Evolutionary conservation across 345 rosid genomes (phyloP), one percentile per base, ranked within the genome.

Genomic region (Hibiscus trionum): DNA sequence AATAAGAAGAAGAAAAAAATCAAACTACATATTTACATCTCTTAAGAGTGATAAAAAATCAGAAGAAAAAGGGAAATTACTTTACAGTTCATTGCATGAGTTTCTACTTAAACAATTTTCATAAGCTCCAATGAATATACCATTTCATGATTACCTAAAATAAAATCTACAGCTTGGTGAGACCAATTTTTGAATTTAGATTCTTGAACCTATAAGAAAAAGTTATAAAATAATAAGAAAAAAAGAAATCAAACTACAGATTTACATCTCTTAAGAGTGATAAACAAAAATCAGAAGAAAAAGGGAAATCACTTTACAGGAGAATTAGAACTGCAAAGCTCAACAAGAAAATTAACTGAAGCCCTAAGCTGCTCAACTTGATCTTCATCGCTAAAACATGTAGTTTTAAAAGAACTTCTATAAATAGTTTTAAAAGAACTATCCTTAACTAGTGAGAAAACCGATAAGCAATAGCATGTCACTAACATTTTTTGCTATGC

Each of bases 131-230:
- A 12, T 4, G 5, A 11, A 50, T 12, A 47, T 21, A 58, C 2
- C 31, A 14, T 24, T 27, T 7, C 26, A 67, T 44, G 55, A 47
- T 37, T 83, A 92, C 99, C 98, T 81, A 89, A 72, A 75, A 90
- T 88, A 85, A 89, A 89, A 63, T 92, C 97, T 35, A 26, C 61
- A 68, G 99, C 96, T 79, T 95, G 99, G 80, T 92, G 99, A 17
- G 93, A 89, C 97, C 97, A 95, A 63, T 81, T 90, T 29, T 87
- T 75, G 77, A 92, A 90, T 74, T 82, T 83, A 75, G 80, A 68
- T 64, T 78, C 85, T 59, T 82, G 77, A 3, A 66, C 89, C 98
- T 90, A 84, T 77, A 58, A 81, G 64, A n/a, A n/a, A 61, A 37
- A 52, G 57, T 33, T 58, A 27, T 47, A n/a, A 61, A n/a, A 58